Evolutionary conservation across 768 basidiomycete species (phyloP).

Genomic region (Lactarius deliciosus): DNA sequence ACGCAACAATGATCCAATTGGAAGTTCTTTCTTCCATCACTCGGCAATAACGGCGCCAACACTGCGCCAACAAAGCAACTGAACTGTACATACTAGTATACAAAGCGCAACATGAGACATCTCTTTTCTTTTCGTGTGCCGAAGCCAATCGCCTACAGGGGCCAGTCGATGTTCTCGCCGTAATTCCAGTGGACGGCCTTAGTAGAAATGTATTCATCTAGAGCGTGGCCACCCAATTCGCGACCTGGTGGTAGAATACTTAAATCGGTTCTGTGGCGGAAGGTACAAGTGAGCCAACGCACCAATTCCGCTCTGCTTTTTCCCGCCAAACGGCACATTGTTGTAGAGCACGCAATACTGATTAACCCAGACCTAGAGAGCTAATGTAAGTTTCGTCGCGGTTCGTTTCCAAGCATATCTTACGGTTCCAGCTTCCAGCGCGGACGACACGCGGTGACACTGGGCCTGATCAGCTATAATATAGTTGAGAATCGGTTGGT

Average conservation of each 20-base stretch:
- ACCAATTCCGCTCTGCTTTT: constrained; percentile 90
- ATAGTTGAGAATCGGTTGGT: constrained; percentile 26
- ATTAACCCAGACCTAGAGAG: constrained; percentile 81
- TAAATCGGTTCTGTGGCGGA: background rate
- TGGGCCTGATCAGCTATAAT: constrained; percentile 72
- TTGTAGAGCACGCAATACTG: constrained; percentile 82
- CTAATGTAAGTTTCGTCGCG: constrained; percentile 10
- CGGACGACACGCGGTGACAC: constrained; percentile 84
- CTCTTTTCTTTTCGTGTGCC: background rate
- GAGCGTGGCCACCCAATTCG: constrained; percentile 82
- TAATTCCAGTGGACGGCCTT: constrained; percentile 89
- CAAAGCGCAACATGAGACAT: background rate
- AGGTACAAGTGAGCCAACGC: constrained; percentile 30
- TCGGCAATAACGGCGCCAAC: constrained; percentile 4
- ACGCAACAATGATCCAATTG: background rate
- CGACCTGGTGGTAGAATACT: constrained; percentile 51
- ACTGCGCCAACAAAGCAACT: background rate
- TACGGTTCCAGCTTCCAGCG: constrained; percentile 87
- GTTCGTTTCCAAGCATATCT: constrained; percentile 32
- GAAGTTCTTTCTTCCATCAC: background rate
- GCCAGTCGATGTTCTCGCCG: constrained; percentile 78
- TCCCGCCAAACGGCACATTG: constrained; percentile 94
- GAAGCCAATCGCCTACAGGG: constrained; percentile 45
- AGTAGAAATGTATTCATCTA: constrained; percentile 81
- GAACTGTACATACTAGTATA: background rate